Evolutionary conservation across 495 filamentous ascomycete genomes (phyloP).

Genomic region (Aspergillus affinis): DNA sequence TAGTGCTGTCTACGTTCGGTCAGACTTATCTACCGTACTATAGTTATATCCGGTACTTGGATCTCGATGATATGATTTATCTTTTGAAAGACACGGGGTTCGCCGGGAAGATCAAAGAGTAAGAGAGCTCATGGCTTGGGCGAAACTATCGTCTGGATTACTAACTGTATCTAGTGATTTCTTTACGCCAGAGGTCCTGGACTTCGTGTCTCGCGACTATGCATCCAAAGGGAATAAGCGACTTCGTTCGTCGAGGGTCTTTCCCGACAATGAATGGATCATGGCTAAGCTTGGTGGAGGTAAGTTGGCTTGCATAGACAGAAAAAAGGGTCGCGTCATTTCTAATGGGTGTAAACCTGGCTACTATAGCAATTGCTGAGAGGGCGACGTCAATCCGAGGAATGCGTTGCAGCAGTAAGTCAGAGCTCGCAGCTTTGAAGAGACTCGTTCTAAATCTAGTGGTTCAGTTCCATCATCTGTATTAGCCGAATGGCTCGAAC

Average conservation of each 20-base stretch:
- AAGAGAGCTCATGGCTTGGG: conserved; percentile 5
- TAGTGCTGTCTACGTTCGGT: conserved; percentile 64
- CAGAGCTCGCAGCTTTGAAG: conserved; percentile 16
- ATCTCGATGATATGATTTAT: conserved; percentile 57
- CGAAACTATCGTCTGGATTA: background rate
- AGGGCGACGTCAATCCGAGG: conserved; percentile 53
- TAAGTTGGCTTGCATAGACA: conserved; percentile 8
- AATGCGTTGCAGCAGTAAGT: conserved; percentile 46
- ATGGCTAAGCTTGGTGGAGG: conserved; percentile 23
- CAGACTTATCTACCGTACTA: conserved; percentile 68
- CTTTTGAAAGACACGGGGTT: conserved; percentile 56
- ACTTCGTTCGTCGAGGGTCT: conserved; percentile 19
- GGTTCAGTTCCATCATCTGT: conserved; percentile 36
- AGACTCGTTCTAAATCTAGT: conserved; percentile 26
- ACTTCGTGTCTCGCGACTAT: conserved; percentile 26
- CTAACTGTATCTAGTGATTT: conserved; percentile 37
- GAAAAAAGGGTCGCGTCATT: background rate
- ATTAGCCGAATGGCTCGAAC: conserved; percentile 46
- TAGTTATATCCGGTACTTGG: conserved; percentile 61
- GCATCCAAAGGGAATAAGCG: conserved; percentile 24
- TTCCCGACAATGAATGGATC: conserved; percentile 18
- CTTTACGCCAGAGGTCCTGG: conserved; percentile 48
- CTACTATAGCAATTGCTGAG: conserved; percentile 42
- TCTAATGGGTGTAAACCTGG: background rate
- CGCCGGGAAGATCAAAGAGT: conserved; percentile 38